Evolutionary conservation across 2,329 filamentous ascomycete genomes (phyloP).

Genomic region (Fusarium veterinarium): DNA sequence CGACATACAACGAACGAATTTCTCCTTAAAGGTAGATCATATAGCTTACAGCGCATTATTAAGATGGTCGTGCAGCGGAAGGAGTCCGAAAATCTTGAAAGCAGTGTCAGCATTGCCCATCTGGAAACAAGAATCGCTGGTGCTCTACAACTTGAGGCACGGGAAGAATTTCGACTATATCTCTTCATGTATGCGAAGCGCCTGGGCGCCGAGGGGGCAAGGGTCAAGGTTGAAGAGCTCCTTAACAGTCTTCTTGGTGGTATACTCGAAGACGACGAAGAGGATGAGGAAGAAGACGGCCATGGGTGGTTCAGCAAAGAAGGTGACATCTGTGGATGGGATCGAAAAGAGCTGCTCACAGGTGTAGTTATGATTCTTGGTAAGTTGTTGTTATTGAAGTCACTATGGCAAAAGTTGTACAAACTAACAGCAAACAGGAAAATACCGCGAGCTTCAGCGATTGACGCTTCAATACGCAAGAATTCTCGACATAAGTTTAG

Average conservation of each 20-base stretch:
- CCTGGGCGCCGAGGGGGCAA: constrained; percentile 87
- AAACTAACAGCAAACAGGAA: constrained; percentile 69
- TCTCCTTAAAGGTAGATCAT: constrained; percentile 89
- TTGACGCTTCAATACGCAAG: constrained; percentile 95
- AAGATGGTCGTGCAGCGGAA: constrained; percentile 89
- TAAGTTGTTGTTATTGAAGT: constrained; percentile 58
- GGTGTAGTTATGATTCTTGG: constrained; percentile 93
- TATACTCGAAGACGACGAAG: constrained; percentile 68
- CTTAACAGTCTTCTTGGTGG: constrained; percentile 84
- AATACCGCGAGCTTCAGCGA: constrained; percentile 93
- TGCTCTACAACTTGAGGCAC: constrained; percentile 83
- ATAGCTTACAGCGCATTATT: constrained; percentile 89
- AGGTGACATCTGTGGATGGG: constrained; percentile 89
- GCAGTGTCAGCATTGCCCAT: constrained; percentile 90
- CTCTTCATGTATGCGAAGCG: constrained; percentile 99
- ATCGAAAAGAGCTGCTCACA: constrained; percentile 85
- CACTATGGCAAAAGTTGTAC: neutral
- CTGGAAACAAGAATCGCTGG: constrained; percentile 94
- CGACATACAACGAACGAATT: constrained; percentile 95
- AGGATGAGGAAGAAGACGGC: constrained; percentile 51
- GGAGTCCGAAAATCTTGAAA: constrained; percentile 92
- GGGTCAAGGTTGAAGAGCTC: constrained; percentile 92
- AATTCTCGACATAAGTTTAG: constrained; percentile 72
- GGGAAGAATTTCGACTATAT: constrained; percentile 93
- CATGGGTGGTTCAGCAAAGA: constrained; percentile 74